Evolutionary conservation across 179 eudicot species (phyloP), one percentile per base, ranked within the genome.

Genomic region (Silene vulgaris): DNA sequence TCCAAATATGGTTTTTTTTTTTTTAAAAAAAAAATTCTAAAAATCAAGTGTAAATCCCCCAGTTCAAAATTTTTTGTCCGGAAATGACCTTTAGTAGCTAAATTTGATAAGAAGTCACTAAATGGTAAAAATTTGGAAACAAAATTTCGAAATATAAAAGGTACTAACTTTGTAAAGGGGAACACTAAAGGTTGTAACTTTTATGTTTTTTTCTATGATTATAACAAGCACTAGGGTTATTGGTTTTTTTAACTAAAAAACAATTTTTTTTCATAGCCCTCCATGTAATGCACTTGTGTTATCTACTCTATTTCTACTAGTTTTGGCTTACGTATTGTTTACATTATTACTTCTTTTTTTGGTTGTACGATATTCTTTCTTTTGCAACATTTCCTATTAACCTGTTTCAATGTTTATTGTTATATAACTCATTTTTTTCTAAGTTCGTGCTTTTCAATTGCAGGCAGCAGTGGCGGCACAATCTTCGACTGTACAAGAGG

Each of bases 401-500:
- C 57, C 57, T 50, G 57, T 50, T 14, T 50, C 9, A 37, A 8
- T 37, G 45, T 37, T 23, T 23, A 23, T 23, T 23, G 26, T 23
- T 23, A 64, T 64, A 64, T 12, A 64, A 11, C 35, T 64, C 40
- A 12, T 26, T 28, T 64, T 64, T 64, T 26, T 50, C 59, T 52
- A 26, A 26, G 30, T 5, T 67, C 26, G 11, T 8, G n/a, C 62
- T 16, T 26, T 52, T 70, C 30, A 1, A 70, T 48, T 71, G 43
- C 52, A 71, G 74, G 74, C 62, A 28, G 74, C 74, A 2, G 74
- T 71, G 17, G 94, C 87, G 76, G 90, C 91, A 45, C 90, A 87
- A 85, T 82, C 92, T 77, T 54, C 75, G 71, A 52, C 80, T 57
- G 83, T 89, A n/a, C 86, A 81, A 29, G 90, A 88, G 80, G 75